These are phyloP conservation scores for Erysiphe pulchra DNA, from an alignment of 2,329 filamentous ascomycete species.

Conservation along the genomic window DNA sequence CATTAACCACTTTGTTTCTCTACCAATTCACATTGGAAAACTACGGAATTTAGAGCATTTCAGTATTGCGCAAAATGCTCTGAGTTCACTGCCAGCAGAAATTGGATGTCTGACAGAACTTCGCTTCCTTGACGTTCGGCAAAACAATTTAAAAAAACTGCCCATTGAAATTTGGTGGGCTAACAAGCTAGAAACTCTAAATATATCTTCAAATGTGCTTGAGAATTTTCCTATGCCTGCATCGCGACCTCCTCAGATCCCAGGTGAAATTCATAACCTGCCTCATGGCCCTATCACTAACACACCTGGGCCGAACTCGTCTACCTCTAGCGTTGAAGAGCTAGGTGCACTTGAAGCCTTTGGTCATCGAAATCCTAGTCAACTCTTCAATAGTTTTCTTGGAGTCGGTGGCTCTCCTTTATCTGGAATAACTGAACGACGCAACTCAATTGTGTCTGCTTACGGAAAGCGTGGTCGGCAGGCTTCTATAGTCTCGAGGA, in stretches of 20 bases:
- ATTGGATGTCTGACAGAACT: slow-evolving; percentile 74
- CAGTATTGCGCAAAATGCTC: slow-evolving; percentile 76
- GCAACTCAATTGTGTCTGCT: slow-evolving; percentile 63
- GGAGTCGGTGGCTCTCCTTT: slow-evolving; percentile 53
- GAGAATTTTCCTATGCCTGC: slow-evolving; percentile 74
- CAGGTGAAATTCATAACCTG: slow-evolving; percentile 20
- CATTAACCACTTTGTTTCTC: slow-evolving; percentile 82
- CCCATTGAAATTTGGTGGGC: slow-evolving; percentile 95
- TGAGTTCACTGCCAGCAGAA: slow-evolving; percentile 61
- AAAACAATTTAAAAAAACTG: slow-evolving; percentile 76
- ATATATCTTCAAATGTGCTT: slow-evolving; percentile 84
- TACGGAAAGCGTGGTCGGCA: slow-evolving; percentile 61
- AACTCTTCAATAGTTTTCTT: slow-evolving; percentile 51
- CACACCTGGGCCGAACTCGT: slow-evolving; percentile 17
- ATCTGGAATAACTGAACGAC: slow-evolving; percentile 33
- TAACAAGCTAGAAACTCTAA: slow-evolving; percentile 68
- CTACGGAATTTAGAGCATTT: slow-evolving; percentile 68
- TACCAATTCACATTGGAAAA: slow-evolving; percentile 66
- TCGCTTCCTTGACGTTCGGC: slow-evolving; percentile 62
- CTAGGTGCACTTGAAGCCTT: slow-evolving; percentile 38
- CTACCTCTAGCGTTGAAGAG: slow-evolving; percentile 55
- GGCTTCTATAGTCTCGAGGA: slow-evolving; percentile 54
- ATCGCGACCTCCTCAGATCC: slow-evolving; percentile 37
- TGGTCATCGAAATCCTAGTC: slow-evolving; percentile 50
- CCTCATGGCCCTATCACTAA: slow-evolving; percentile 2